phyloP scores from a whole-genome alignment of 2,329 filamentous ascomycete genomes.

The Trichophyton benhamiae region DNA sequence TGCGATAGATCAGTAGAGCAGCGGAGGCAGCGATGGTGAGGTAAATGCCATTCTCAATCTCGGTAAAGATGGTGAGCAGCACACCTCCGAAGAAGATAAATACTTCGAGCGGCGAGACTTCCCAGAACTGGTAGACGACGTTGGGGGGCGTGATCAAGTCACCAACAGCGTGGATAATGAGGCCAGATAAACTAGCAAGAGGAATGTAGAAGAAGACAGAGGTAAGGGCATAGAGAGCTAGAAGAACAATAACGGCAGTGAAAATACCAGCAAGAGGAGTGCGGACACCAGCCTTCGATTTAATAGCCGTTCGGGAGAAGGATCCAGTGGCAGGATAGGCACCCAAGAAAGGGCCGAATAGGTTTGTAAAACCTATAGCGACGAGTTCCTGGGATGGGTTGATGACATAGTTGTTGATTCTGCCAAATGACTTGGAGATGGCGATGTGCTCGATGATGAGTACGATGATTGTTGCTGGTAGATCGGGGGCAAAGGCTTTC shows the following conservation, averaged over 20 bases:
- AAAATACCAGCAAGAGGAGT: conserved; percentile 50
- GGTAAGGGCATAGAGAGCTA: conserved; percentile 50
- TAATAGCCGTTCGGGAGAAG: conserved; percentile 56
- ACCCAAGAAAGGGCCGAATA: conserved; percentile 54
- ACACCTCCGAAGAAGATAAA: conserved; percentile 46
- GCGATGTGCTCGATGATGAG: conserved; percentile 52
- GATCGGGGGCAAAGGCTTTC: conserved; percentile 41
- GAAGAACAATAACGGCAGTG: conserved; percentile 48
- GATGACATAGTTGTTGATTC: conserved; percentile 50
- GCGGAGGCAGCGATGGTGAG: conserved; percentile 36
- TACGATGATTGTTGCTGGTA: conserved; percentile 50
- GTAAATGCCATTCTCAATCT: conserved; percentile 42
- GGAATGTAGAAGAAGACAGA: conserved; percentile 56
- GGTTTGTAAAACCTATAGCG: conserved; percentile 50
- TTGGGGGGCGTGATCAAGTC: conserved; percentile 48
- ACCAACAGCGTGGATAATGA: conserved; percentile 55
- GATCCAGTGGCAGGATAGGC: conserved; percentile 54
- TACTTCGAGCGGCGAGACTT: conserved; percentile 47
- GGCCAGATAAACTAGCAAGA: conserved; percentile 51
- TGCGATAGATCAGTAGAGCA: conserved; percentile 34
- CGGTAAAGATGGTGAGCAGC: conserved; percentile 43
- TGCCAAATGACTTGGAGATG: conserved; percentile 51
- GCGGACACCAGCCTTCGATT: conserved; percentile 51
- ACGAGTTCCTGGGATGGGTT: conserved; percentile 55
- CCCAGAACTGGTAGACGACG: conserved; percentile 53